Conservation (phyloP, 2,329 filamentous ascomycete genomes). For the Thielaviopsis euricoi region DNA sequence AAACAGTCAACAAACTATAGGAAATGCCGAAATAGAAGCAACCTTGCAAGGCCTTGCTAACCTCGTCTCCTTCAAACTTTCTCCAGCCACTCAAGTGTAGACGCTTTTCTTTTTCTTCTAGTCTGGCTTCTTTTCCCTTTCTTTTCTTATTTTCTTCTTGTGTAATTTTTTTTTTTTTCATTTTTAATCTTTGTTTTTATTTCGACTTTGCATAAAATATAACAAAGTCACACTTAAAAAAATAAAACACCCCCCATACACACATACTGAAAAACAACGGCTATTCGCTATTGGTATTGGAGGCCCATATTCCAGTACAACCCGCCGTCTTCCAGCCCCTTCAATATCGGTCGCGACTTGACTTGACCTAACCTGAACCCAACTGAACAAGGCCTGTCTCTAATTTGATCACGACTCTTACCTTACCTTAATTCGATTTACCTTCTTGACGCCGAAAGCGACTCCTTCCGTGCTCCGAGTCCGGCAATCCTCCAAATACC, state of each 20-base stretch:
- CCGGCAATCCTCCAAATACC: not conserved
- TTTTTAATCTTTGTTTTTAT: not conserved
- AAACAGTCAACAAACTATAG: not conserved
- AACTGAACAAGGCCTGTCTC: not conserved
- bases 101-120: not conserved
- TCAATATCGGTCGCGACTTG: not conserved
- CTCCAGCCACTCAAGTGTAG: not conserved
- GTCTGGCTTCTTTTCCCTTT: not conserved
- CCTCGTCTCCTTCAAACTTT: not conserved
- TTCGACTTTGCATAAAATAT: not conserved
- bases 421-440: not conserved
- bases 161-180: not conserved
- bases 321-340: not conserved
- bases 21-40: not conserved
- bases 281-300: not conserved
- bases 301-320: not conserved
- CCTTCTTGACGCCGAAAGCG: not conserved
- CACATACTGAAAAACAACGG: not conserved
- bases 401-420: not conserved
- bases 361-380: too few species aligned
- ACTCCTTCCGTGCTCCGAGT: not conserved
- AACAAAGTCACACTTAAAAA: not conserved
- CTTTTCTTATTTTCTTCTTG: not conserved
- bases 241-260: too few species aligned
- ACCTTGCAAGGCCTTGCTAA: not conserved